Evolutionary conservation across 305 asterid genomes (phyloP), one percentile per base, ranked within the genome.

Genomic region (Ilex paraguariensis): DNA sequence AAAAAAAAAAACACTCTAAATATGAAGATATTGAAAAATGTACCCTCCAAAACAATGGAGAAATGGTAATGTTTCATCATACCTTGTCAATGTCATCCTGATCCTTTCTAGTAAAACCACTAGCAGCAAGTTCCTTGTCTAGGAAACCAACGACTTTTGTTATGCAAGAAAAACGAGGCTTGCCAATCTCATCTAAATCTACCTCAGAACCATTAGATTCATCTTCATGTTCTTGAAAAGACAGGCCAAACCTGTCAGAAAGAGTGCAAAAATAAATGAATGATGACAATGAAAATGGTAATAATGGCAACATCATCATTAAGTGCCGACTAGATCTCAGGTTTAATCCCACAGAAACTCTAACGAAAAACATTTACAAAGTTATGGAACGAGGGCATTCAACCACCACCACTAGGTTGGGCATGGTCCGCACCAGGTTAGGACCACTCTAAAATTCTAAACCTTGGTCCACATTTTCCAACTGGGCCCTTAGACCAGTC

Each of bases 111-210:
- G 91, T 85, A 75, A 92, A 88, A 57, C 98, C 98, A 67, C 98
- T 91, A 39, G 98, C 98, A 77, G 94, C 95, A 75, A 88, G 97
- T 68, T 87, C 90, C 84, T 77, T 85, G 85, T 91, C 98, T 77
- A 91, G 82, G 77, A 73, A 64, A 75, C 95, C 96, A 56, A 76
- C 71, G 71, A 60, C 88, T 76, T 80, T 92, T 62, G 69, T 74
- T 74, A 92, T 85, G 72, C 79, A 75, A 6, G 84, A 79, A 69
- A 92, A 87, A 52, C 64, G 82, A 69, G 96, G 98, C 60, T 92
- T 63, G 67, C 77, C 73, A 64, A 66, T 73, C 55, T 81, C 92
- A 54, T 81, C 86, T 12, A 68, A 54, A 36, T 80, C 90, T 32
- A 33, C 80, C 40, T 80, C 88, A 54, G 77, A 68, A 77, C 71